phyloP scores from a whole-genome alignment of 768 basidiomycete genomes.

The Russula vinacea region DNA sequence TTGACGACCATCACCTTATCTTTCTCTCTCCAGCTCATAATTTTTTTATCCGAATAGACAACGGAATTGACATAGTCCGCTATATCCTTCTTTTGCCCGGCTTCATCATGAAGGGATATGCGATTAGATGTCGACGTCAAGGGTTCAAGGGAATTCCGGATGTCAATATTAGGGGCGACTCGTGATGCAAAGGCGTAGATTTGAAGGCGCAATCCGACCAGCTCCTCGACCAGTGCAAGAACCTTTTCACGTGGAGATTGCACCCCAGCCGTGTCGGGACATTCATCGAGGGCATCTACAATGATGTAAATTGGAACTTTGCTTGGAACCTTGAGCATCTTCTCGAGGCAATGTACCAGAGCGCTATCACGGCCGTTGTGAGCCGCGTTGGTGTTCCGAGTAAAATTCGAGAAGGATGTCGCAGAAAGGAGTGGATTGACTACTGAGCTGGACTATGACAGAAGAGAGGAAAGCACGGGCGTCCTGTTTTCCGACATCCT shows the following conservation, averaged over 20 bases:
- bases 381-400: background rate
- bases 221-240: background rate
- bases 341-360: background rate
- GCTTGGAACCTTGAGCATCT: background rate
- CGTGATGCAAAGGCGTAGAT: background rate
- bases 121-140: background rate
- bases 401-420: background rate
- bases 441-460: background rate
- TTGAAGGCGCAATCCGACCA: background rate
- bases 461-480: background rate
- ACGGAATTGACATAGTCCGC: background rate
- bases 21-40: background rate
- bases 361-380: background rate
- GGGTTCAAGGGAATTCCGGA: background rate
- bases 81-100: background rate
- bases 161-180: conserved; percentile 2
- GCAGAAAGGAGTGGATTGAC: background rate
- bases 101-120: conserved; percentile 4
- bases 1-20: background rate
- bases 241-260: background rate
- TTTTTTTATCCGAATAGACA: background rate
- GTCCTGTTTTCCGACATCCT: background rate
- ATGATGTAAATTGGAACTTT: background rate
- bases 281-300: conserved; percentile 4
- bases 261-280: background rate